Percentiles rank a stretch among this genome's conserved stretches.
Evolutionary conservation across 1,284 basidiomycete species (phyloP).

Genomic region (Ustilago trichophora): DNA sequence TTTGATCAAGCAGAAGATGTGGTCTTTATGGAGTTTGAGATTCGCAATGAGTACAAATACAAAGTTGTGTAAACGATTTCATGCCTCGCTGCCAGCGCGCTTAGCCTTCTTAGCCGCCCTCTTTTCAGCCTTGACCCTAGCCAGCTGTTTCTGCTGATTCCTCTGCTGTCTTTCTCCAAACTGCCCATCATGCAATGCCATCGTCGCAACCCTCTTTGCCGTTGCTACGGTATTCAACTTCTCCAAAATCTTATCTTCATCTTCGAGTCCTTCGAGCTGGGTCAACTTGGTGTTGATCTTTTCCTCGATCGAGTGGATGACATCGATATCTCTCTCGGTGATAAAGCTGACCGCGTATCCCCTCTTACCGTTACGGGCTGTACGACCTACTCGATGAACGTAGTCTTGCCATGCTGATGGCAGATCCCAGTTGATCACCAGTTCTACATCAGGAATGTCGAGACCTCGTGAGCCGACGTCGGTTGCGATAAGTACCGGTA

Average conservation of each 20-base stretch:
- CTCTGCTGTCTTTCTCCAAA: conserved; percentile 89
- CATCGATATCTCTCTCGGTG: conserved; percentile 89
- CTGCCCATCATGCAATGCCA: conserved; percentile 84
- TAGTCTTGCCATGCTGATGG: conserved; percentile 74
- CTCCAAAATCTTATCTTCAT: conserved; percentile 85
- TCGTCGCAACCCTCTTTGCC: conserved; percentile 89
- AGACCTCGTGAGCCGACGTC: conserved; percentile 66
- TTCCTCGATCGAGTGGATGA: conserved; percentile 83
- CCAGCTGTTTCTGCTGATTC: conserved; percentile 73
- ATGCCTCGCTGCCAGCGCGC: no score
- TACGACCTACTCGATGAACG: conserved; percentile 76
- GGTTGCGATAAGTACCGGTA: conserved; percentile 63
- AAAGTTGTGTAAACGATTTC: no score
- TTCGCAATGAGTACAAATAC: conserved; percentile 24
- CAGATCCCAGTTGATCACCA: conserved; percentile 96
- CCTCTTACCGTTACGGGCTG: conserved; percentile 88
- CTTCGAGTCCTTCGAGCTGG: conserved; percentile 61
- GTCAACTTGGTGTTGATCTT: conserved; percentile 75
- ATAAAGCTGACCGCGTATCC: conserved; percentile 94
- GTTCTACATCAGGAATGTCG: conserved; percentile 76
- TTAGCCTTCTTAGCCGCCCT: conserved; percentile 26
- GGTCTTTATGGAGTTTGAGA: neutral
- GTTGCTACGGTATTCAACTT: conserved; percentile 86
- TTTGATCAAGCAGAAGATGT: no score
- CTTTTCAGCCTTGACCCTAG: conserved; percentile 30